A percentile compares a stretch with the other conserved stretches of the same genome.
These are phyloP conservation scores for Globisporangium yorkense DNA, from an alignment of 352 stramenopile species.

Conservation along the genomic window DNA sequence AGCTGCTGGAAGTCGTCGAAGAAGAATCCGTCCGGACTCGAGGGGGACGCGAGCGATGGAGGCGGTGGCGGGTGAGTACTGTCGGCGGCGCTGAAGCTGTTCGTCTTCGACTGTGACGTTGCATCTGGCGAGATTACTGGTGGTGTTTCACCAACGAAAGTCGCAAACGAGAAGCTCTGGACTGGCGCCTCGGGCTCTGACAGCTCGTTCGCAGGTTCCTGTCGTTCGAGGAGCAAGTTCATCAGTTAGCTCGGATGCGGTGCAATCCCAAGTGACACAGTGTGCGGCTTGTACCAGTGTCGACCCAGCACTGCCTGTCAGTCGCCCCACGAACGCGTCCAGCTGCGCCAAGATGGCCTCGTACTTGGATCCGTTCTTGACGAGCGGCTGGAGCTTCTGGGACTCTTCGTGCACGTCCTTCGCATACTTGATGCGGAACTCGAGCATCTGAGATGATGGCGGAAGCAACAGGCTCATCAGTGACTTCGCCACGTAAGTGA, in stretches of 20 bases:
- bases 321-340: conserved; percentile 25
- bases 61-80: neutral
- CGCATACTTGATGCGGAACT: conserved; percentile 62
- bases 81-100: neutral
- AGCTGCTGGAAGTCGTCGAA: conserved; percentile 5
- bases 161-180: conserved; percentile 51
- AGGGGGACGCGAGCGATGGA: conserved; percentile 5
- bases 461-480: no score
- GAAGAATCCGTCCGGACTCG: conserved; percentile 10
- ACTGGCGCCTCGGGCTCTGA: conserved; percentile 18
- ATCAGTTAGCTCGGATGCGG: no score
- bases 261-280: no score
- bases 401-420: conserved; percentile 46
- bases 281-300: no score
- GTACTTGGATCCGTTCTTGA: conserved; percentile 33
- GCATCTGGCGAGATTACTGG: conserved; percentile 5
- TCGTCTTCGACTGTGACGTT: neutral
- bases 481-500: no score
- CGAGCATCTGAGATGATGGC: conserved; percentile 25
- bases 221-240: no score
- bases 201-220: neutral
- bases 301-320: conserved; percentile 2
- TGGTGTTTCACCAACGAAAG: conserved; percentile 47
- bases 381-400: conserved; percentile 38
- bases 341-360: conserved; percentile 39